These are phyloP conservation scores for Blattamonas nauphoetae DNA, from an alignment of 78 protist species.

Conservation along the genomic window DNA sequence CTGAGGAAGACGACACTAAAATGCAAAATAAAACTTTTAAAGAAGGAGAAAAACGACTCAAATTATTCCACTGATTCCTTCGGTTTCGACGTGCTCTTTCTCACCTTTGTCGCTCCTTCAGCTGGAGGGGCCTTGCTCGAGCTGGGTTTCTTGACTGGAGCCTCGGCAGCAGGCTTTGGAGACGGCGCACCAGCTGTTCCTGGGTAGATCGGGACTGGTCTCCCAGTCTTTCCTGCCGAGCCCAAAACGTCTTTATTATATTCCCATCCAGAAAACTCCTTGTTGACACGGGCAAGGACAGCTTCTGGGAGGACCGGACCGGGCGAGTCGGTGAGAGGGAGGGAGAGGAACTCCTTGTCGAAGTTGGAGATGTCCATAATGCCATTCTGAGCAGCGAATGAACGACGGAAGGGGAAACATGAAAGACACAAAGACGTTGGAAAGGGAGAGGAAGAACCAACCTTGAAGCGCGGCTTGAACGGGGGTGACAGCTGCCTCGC, in stretches of 20 bases:
- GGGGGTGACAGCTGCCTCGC: conserved; percentile 2
- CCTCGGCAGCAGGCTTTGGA: no score
- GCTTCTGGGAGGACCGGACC: not conserved
- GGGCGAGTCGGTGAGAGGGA: not conserved
- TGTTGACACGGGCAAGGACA: not conserved
- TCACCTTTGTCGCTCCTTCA: no score
- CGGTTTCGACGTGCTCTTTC: no score
- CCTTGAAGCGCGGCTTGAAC: conserved; percentile 3
- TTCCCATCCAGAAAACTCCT: not conserved
- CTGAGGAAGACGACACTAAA: no score
- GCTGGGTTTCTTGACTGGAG: no score
- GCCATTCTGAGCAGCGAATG: not conserved
- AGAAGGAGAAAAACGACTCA: no score
- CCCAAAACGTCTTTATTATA: not conserved
- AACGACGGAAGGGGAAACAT: not conserved
- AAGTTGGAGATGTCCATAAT: not conserved
- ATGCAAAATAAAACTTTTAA: no score
- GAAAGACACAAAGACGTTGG: not conserved
- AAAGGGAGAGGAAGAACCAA: not conserved
- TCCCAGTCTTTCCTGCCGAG: not conserved
- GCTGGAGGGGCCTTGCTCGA: no score
- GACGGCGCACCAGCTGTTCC: no score
- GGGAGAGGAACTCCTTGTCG: not conserved
- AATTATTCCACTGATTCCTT: no score
- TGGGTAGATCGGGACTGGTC: no score